Base-by-base conservation (phyloP, 768 basidiomycete species). In the Roridomyces roridus region DNA sequence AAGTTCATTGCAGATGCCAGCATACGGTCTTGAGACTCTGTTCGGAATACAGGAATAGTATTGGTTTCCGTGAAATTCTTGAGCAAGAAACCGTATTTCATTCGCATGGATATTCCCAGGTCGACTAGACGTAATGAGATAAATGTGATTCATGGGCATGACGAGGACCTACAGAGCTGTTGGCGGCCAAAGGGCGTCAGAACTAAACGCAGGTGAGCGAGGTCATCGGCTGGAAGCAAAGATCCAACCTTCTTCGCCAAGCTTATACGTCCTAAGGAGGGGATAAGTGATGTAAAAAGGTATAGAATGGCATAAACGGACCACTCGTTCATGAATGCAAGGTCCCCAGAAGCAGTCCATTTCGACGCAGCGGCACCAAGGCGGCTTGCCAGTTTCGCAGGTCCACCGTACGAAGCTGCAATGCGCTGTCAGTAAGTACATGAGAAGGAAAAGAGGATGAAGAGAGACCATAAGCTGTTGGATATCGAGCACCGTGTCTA, bases 101-200 rank as follows among this genome's bases (percentile, higher is more conserved):
- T 76, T 26, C 87, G 80, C 68, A 85, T 82, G n/a, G 89, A 86
- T 14, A 90, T 77, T 39, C 88, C 86, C 54, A 91, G 73, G 61
- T 87, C 84, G 64, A 76, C 85, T 87, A 50, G 1, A 60, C 20
- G n/a, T 21, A 48, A 46, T n/a, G 26, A 53, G 35, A 29, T 40
- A 52, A 34, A 29, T 18, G 20, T 7, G 24, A 26, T n/a, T n/a
- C 17, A 26, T 10, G 21, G 39, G 8, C 4, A 40, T 2, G n/a
- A 23, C 34, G 12, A 40, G 11, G 7, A 72, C 86, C 55, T 55
- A 89, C 87, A 95, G 3, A 94, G 73, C 61, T 96, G 93, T 64
- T 91, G 85, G 42, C 94, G 77, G 39, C 94, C 94, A 59, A 95
- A 95, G 0, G 93, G 91, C 17, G 93, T 94, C 55, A 96, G 74